Percentiles rank a stretch among this genome's conserved stretches.
Conservation (phyloP, 208 protist species). For the Leishmania tropica region DNA sequence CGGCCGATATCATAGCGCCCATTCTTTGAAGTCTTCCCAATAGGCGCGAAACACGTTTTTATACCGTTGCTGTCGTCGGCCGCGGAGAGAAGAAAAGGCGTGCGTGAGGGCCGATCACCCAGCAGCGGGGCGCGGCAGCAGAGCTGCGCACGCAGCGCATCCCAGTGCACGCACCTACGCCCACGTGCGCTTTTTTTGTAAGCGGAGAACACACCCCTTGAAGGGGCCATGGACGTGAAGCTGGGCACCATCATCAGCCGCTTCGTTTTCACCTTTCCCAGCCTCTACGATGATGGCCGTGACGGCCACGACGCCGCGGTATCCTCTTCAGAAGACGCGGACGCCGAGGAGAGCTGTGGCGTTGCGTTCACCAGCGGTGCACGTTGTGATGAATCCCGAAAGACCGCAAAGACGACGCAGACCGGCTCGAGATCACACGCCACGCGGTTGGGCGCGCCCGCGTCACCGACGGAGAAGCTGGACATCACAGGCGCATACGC, state of each 20-base stretch:
- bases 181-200: background rate
- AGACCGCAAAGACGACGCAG: background rate
- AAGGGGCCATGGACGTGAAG: conserved; percentile 10
- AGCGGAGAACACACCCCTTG: background rate
- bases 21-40: too few relatives aligned
- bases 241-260: conserved; percentile 18
- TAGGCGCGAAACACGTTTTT: background rate
- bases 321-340: conserved; percentile 1
- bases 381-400: background rate
- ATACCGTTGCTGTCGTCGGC: too few relatives aligned
- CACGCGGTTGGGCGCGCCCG: background rate
- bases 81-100: too few relatives aligned
- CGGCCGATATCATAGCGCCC: too few relatives aligned
- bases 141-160: background rate
- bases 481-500: conserved; percentile 14
- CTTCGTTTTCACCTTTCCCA: conserved; percentile 8
- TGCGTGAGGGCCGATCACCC: too few relatives aligned
- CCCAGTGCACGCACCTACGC: background rate
- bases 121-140: background rate
- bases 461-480: background rate
- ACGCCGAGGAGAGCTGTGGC: background rate
- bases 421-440: background rate
- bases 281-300: background rate
- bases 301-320: background rate
- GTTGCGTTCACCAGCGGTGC: background rate